Evolutionary conservation across 1,139 yeast genomes (phyloP), one percentile per base, ranked within the genome.

Genomic region (Suhomyces bribrorum): DNA sequence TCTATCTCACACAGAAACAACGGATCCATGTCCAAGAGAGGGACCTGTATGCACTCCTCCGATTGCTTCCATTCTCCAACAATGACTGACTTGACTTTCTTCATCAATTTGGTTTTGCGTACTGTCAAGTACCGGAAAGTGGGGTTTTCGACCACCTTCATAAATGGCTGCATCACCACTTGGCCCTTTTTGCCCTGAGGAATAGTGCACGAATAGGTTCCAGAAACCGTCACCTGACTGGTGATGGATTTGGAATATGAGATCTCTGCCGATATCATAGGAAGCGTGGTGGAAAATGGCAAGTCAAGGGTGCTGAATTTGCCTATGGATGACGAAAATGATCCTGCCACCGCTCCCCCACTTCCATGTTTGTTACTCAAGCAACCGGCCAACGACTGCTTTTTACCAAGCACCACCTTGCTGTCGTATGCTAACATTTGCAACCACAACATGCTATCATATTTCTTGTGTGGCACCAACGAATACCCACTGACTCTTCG

Each of bases 101-200:
- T 13, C 9, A 32, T n/a, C 8, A 20, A 8, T 11, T 9, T 7
- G 15, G 20, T 12, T 5, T 15, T 14, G 15, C 24, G 28, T 2
- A 36, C 23, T 2, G 14, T 18, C 13, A 48, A 13, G 9, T 26
- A 26, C 18, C 62, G 44, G 24, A 29, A 31, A 31, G 36, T 24
- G 4, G 53, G 49, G 11, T 50, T 41, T 1, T 32, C 36, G n/a
- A 51, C 36, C 34, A 48, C 47, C 2, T 44, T 28, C 20, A 39
- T 45, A 14, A 41, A 46, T 3, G 59, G 53, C 33, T 48, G 54
- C 31, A 57, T 34, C 28, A 54, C 52, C 7, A 54, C 40, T 43
- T 58, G 61, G 3, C 62, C 63, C 3, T 49, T 46, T 7, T 31
- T 13, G 8, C 58, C 59, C 26, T 47, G 43, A 0, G 50, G 47